Conservation (phyloP, 208 protist species). For the Leishmania martiniquensis region DNA sequence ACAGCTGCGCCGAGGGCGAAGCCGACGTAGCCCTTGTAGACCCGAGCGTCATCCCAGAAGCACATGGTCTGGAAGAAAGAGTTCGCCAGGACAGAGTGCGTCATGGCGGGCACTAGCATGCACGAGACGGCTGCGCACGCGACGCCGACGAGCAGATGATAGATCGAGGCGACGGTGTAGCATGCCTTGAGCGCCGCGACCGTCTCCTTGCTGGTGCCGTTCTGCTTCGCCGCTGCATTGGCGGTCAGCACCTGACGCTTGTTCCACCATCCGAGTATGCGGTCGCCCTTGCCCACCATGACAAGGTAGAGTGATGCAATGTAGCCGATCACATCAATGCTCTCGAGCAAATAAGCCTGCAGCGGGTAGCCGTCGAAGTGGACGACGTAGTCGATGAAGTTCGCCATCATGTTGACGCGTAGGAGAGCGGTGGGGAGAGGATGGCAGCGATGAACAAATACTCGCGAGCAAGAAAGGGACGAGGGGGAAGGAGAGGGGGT, state of each 20-base stretch:
- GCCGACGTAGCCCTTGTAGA: slow-evolving; percentile 44
- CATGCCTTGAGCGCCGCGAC: slow-evolving; percentile 25
- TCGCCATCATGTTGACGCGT: slow-evolving; percentile 18
- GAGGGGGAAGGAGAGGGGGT: background rate
- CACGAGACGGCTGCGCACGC: slow-evolving; percentile 34
- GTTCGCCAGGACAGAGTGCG: slow-evolving; percentile 18
- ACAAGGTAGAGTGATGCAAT: slow-evolving; percentile 59
- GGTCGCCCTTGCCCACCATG: slow-evolving; percentile 50
- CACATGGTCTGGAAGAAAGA: slow-evolving; percentile 40
- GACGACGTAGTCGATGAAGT: slow-evolving; percentile 24
- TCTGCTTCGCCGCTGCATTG: background rate
- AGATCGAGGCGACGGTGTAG: slow-evolving; percentile 33
- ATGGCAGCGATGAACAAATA: background rate
- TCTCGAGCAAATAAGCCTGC: slow-evolving; percentile 40
- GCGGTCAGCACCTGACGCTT: background rate
- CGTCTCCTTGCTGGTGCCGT: slow-evolving; percentile 10
- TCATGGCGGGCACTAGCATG: slow-evolving; percentile 37
- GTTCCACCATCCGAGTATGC: slow-evolving; percentile 41
- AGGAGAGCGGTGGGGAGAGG: background rate
- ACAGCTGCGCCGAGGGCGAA: slow-evolving; percentile 61
- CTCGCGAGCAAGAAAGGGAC: background rate
- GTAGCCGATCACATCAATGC: slow-evolving; percentile 54
- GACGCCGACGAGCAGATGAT: slow-evolving; percentile 43
- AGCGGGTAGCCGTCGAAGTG: slow-evolving; percentile 47
- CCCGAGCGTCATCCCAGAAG: slow-evolving; percentile 39